A percentile compares a stretch with the other conserved stretches of the same genome.
Evolutionary conservation across 1,284 basidiomycete species (phyloP).

Genomic region (Fereydounia khargensis): DNA sequence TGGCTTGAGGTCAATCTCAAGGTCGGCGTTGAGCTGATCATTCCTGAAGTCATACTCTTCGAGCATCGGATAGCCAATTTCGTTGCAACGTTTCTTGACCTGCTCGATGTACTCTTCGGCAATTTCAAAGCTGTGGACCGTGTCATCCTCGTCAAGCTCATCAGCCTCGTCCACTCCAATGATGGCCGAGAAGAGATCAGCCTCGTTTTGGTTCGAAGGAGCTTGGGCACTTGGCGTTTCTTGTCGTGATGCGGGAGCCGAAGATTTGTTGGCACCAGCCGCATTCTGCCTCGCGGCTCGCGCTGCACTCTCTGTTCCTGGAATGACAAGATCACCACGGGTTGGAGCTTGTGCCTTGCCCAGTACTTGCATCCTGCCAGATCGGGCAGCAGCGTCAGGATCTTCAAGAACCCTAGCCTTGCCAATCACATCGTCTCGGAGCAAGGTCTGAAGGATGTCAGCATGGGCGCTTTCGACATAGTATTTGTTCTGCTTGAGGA

Average conservation of each 20-base stretch:
- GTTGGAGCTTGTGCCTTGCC: conserved; percentile 43
- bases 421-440: conserved; percentile 51
- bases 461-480: conserved; percentile 56
- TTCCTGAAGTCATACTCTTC: conserved; percentile 58
- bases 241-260: conserved; percentile 10
- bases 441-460: conserved; percentile 50
- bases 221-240: conserved; percentile 21
- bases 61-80: conserved; percentile 55
- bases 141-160: conserved; percentile 54
- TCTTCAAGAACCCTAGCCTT: conserved; percentile 40
- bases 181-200: conserved; percentile 55
- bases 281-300: conserved; percentile 24
- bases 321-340: conserved; percentile 47
- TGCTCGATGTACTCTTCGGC: conserved; percentile 52
- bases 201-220: conserved; percentile 37
- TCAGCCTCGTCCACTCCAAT: conserved; percentile 55
- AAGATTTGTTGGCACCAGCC: conserved; percentile 9
- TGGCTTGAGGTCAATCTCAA: conserved; percentile 56
- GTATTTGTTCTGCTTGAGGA: conserved; percentile 57
- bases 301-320: conserved; percentile 43
- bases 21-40: conserved; percentile 53
- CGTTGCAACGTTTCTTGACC: conserved; percentile 56
- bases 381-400: conserved; percentile 23
- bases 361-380: conserved; percentile 30
- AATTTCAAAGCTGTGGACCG: conserved; percentile 56